A percentile compares a stretch with the other conserved stretches of the same genome.
Conservation (phyloP, 176 grass and related monocot species). For the Carex parvula region DNA sequence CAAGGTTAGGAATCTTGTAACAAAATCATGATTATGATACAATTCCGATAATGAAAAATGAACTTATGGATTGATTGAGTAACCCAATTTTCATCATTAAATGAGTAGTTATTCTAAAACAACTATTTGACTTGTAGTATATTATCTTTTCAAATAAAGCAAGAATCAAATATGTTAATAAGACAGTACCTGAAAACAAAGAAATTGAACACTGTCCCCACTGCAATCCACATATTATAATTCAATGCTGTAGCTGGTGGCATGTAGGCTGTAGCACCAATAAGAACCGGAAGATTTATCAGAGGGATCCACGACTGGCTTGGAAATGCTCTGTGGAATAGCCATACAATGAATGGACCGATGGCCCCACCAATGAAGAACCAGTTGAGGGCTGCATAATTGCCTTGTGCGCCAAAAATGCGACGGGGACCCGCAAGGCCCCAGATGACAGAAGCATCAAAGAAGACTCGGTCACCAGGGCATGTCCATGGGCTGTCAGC, state of each 20-base stretch:
- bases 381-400: conserved; percentile 59
- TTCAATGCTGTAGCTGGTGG: conserved; percentile 62
- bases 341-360: conserved; percentile 58
- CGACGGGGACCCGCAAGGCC: conserved; percentile 48
- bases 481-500: conserved; percentile 80
- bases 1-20: background rate
- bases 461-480: conserved; percentile 60
- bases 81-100: background rate
- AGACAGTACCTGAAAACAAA: conserved; percentile 48
- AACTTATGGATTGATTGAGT: background rate
- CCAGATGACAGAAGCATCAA: conserved; percentile 83
- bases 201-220: conserved; percentile 77
- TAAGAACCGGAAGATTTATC: conserved; percentile 79
- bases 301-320: conserved; percentile 51
- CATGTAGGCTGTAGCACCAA: conserved; percentile 59
- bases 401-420: conserved; percentile 55
- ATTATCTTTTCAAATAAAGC: background rate
- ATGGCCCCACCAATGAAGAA: conserved; percentile 58
- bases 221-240: conserved; percentile 61
- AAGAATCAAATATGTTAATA: background rate
- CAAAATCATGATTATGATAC: background rate
- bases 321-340: conserved; percentile 53
- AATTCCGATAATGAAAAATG: background rate
- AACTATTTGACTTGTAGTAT: background rate
- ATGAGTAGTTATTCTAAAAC: background rate